Evolutionary conservation across 2,329 filamentous ascomycete genomes (phyloP).

Genomic region (Aphanocladium album): DNA sequence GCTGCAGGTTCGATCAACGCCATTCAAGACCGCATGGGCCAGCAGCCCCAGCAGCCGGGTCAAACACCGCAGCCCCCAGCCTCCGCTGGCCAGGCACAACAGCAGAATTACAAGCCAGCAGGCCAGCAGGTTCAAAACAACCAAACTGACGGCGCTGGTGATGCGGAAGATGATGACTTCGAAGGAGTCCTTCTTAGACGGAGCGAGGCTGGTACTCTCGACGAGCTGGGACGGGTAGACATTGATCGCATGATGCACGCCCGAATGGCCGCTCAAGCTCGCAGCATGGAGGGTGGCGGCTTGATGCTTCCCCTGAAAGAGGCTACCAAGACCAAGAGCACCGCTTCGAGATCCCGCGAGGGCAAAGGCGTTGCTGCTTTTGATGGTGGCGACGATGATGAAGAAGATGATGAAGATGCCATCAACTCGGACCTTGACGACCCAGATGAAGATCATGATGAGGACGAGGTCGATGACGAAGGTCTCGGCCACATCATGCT

Average conservation of each 20-base stretch:
- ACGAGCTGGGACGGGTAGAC: slow-evolving; percentile 54
- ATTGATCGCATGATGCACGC: slow-evolving; percentile 66
- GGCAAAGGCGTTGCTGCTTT: slow-evolving; percentile 41
- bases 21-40: slow-evolving; percentile 43
- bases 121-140: slow-evolving; percentile 29
- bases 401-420: slow-evolving; percentile 77
- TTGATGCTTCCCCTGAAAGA: slow-evolving; percentile 68
- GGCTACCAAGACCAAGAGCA: slow-evolving; percentile 33
- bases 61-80: slow-evolving; percentile 23
- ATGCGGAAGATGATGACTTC: slow-evolving; percentile 46
- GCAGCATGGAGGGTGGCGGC: slow-evolving; percentile 67
- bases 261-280: slow-evolving; percentile 60
- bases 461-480: slow-evolving; percentile 84
- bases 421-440: slow-evolving; percentile 99
- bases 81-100: slow-evolving; percentile 22
- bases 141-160: slow-evolving; percentile 71
- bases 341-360: slow-evolving; percentile 19
- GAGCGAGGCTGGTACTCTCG: slow-evolving; percentile 47
- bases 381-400: slow-evolving; percentile 60
- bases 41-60: slow-evolving; percentile 29
- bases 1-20: slow-evolving; percentile 64
- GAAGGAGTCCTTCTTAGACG: slow-evolving; percentile 56
- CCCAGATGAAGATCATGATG: slow-evolving; percentile 76
- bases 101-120: slow-evolving; percentile 29
- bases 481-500: slow-evolving; percentile 87